Evolutionary conservation across 2,329 filamentous ascomycete species (phyloP).

Genomic region (Penicillium palitans): DNA sequence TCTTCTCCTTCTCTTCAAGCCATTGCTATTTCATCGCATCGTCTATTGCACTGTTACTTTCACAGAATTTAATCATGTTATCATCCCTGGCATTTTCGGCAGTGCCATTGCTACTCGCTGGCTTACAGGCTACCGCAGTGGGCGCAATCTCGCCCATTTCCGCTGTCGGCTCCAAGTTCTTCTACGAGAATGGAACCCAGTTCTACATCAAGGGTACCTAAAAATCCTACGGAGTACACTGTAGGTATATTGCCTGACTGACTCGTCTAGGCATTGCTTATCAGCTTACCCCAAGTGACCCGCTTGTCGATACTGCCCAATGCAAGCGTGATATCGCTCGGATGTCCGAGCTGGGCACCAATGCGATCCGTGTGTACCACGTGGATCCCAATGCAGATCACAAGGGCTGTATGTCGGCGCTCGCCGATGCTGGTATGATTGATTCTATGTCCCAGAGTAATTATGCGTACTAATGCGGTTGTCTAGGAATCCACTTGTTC

Average conservation of each 20-base stretch:
- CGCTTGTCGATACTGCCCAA: slow-evolving; percentile 72
- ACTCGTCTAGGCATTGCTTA: slow-evolving; percentile 69
- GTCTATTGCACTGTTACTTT: not conserved
- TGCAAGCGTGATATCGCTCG: slow-evolving; percentile 72
- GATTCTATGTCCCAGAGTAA: not conserved
- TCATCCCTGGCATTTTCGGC: slow-evolving; percentile 19
- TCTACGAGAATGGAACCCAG: slow-evolving; percentile 74
- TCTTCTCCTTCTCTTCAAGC: not conserved
- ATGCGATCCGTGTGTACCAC: slow-evolving; percentile 85
- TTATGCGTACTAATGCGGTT: not conserved
- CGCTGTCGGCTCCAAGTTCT: slow-evolving; percentile 79
- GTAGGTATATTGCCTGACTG: slow-evolving; percentile 10
- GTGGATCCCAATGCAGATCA: slow-evolving; percentile 73
- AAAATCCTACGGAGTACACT: too few relatives aligned
- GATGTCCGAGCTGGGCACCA: slow-evolving; percentile 79
- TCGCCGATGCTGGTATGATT: slow-evolving; percentile 69
- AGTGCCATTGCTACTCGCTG: slow-evolving; percentile 29
- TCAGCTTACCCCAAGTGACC: slow-evolving; percentile 66
- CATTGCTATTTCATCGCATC: not conserved
- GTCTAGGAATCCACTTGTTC: slow-evolving; percentile 65
- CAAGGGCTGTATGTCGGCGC: slow-evolving; percentile 75
- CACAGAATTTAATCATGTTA: slow-evolving; percentile 22
- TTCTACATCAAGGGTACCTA: slow-evolving; percentile 78
- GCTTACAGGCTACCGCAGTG: slow-evolving; percentile 30
- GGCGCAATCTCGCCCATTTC: slow-evolving; percentile 56